Evolutionary conservation across 2,329 filamentous ascomycete genomes (phyloP).

Genomic region (Samsoniella hepiali): DNA sequence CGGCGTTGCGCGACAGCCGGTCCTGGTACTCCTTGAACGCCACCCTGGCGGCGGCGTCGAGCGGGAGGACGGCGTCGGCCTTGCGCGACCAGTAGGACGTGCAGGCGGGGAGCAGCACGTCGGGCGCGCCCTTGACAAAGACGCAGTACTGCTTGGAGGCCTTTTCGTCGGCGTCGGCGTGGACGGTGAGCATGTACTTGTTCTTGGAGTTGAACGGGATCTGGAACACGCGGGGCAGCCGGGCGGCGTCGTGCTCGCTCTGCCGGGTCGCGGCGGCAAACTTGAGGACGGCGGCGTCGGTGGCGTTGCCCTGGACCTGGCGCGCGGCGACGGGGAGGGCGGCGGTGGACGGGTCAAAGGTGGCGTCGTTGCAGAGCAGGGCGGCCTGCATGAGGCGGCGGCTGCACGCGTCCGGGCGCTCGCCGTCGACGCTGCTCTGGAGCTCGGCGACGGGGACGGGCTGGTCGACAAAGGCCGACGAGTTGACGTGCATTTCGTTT

Average conservation of each 20-base stretch:
- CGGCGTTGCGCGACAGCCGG: constrained; percentile 39
- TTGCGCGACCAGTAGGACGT: constrained; percentile 35
- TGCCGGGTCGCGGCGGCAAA: constrained; percentile 32
- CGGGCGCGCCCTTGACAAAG: constrained; percentile 53
- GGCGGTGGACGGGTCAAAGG: constrained; percentile 38
- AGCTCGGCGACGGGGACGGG: constrained; percentile 29
- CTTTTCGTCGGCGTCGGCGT: constrained; percentile 28
- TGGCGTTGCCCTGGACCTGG: constrained; percentile 40
- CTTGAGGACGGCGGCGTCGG: constrained; percentile 40
- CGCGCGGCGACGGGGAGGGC: constrained; percentile 35
- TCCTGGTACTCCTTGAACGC: constrained; percentile 38
- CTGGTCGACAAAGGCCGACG: constrained; percentile 36
- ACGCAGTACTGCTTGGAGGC: constrained; percentile 35
- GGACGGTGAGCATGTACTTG: constrained; percentile 47
- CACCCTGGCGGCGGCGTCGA: constrained; percentile 32
- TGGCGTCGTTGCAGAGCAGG: constrained; percentile 41
- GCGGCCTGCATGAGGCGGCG: constrained; percentile 30
- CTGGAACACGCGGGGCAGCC: constrained; percentile 34
- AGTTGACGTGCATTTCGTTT: constrained; percentile 43
- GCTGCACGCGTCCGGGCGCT: constrained; percentile 20
- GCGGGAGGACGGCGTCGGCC: constrained; percentile 31
- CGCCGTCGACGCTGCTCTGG: constrained; percentile 22
- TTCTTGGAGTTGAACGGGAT: constrained; percentile 51
- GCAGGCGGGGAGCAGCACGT: constrained; percentile 43
- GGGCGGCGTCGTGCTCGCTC: constrained; percentile 20